These are phyloP conservation scores for Delitschia confertaspora DNA, from an alignment of 495 filamentous ascomycete species.

Conservation along the genomic window DNA sequence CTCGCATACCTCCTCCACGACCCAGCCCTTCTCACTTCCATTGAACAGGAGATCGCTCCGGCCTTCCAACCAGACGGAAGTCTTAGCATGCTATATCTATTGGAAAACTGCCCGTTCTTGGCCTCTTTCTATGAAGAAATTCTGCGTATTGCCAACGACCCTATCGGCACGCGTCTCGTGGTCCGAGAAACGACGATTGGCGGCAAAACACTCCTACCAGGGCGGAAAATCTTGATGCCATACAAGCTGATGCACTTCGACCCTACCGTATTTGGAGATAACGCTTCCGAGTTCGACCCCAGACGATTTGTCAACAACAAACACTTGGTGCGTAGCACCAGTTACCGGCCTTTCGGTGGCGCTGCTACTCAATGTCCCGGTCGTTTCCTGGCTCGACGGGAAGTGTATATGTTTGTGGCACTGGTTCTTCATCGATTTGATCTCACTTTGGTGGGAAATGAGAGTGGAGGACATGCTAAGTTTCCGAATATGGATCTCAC, in stretches of 20 bases:
- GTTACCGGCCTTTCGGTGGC: conserved; percentile 14
- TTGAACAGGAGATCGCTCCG: conserved; percentile 20
- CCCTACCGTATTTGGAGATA: conserved; percentile 5
- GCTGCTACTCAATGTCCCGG: conserved; percentile 7
- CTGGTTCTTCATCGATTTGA: conserved; percentile 9
- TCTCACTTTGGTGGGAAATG: conserved; percentile 1
- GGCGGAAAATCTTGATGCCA: conserved; percentile 13
- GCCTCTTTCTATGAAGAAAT: conserved; percentile 8
- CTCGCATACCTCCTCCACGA: conserved; percentile 23
- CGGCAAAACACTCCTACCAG: conserved; percentile 8
- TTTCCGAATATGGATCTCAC: conserved; percentile 18
- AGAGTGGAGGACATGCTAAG: no score
- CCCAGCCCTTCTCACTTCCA: conserved; percentile 6
- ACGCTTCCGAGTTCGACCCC: conserved; percentile 5
- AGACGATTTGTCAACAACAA: conserved; percentile 11
- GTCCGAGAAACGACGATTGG: conserved; percentile 3
- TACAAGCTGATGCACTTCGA: conserved; percentile 8
- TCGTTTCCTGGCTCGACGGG: conserved; percentile 4
- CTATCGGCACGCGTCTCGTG: conserved; percentile 2
- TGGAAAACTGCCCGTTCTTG: conserved; percentile 20
- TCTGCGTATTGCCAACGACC: conserved; percentile 5
- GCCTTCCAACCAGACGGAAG: neutral
- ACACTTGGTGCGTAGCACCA: neutral
- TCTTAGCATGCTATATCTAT: conserved; percentile 11
- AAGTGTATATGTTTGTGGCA: conserved; percentile 3